Base-by-base conservation (phyloP, 345 rosid genomes). In the Anacardium occidentale region DNA sequence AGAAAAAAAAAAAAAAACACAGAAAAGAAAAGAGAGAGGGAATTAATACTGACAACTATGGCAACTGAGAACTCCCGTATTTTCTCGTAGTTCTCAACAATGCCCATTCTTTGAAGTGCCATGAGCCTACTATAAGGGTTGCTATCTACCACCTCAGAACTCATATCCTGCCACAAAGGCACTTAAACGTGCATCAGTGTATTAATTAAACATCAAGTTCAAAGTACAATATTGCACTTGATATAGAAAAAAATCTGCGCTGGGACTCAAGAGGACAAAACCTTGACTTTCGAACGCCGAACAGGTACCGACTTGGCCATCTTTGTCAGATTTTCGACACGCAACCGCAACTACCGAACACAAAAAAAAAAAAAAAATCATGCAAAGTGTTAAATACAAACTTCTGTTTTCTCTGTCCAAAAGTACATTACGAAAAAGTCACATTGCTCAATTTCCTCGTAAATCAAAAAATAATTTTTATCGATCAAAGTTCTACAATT, bases 101-200 rank as follows among this genome's bases (percentile, higher is more conserved):
- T 92, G 40, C 98, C 99, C 99, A 95, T 95, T 72, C 96, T 84
- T 77, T 95, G 99, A 77, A 95, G 99, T 24, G 99, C 99, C 99
- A 95, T 95, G 34, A 92, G 97, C 85, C 99, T 86, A 76, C 99
- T 92, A 71, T 94, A 94, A 62, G 99, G 99, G 81, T 94, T 94
- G 79, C 92, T 92, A 77, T 94, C 98, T 48, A 94, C 94, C 77
- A 94, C 98, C 85, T 90, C 96, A 4, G 97, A 88, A 81, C 98
- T 94, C 89, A 92, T 80, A 77, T 92, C 98, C 98, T 94, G 88
- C 67, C 78, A 82, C 61, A 74, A 13, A 13, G 2, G 32, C 62
- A 66, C n/a, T 55, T 26, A 34, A 51, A 64, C 24, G 51, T 57
- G 15, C 53, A 76, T 63, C 51, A 42, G 52, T 37, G 61, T 20